Evolutionary conservation across 306 rosid genomes (phyloP), one percentile per base, ranked within the genome.

Genomic region (Corylus avellana): DNA sequence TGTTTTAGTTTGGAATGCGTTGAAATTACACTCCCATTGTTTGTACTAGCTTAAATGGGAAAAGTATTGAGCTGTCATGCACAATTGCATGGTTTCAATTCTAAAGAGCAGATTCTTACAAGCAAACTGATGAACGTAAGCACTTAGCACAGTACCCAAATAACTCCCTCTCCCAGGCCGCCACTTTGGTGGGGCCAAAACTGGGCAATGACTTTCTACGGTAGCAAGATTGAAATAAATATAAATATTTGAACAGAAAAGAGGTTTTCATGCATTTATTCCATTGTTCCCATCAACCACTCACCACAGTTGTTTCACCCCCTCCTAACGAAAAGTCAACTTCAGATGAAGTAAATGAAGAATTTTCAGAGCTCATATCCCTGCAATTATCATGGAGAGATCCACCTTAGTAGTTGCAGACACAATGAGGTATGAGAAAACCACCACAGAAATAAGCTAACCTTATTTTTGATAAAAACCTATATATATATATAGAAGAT

Each of bases 241-340:
- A 63, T 7, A 55, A 25, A 18, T 4, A 71, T 14, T 35, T 13
- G 13, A 35, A 14, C 35, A 29, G n/a, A 77, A 44, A 11, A 25
- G 13, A 62, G n/a, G 46, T 77, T 22, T 55, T 39, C 72, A 42
- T 54, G 74, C 51, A 74, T 58, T 25, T 61, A 58, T 49, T 18
- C 17, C 20, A 29, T 73, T 74, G 61, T 32, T 76, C 50, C 48
- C n/a, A 12, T 22, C 67, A 74, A 67, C 80, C 70, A 86, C 98
- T 86, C 86, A 96, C 99, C 94, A 85, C 54, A 74, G 78, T 84
- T 76, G 87, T 86, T 88, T 91, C 93, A 75, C 89, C 92, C 79
- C 91, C 99, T 82, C 81, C 87, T 57, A 96, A 75, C 71, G 86
- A 88, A 84, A 91, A 83, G 80, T 90, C 92, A 82, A 86, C 91